phyloP scores from a whole-genome alignment of 208 protist genomes.

The Crithidia fasciculata region DNA sequence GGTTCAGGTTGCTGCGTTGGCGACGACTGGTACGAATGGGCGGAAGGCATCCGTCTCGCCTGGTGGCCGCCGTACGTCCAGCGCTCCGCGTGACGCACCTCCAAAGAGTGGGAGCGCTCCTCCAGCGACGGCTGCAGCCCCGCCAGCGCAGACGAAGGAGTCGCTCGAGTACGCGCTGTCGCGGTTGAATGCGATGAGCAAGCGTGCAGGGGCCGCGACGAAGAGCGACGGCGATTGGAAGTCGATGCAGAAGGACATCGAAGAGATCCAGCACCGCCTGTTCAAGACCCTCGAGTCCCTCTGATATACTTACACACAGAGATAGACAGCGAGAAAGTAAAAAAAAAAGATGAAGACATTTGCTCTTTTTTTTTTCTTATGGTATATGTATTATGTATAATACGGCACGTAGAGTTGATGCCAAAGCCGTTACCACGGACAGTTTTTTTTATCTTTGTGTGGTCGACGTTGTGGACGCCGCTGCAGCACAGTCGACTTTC shows the following conservation, averaged over 20 bases:
- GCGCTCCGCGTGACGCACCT: neutral
- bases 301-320: neutral
- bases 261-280: constrained; percentile 52
- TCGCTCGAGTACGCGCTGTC: constrained; percentile 57
- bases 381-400: no score
- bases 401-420: no score
- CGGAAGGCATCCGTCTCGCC: constrained; percentile 1
- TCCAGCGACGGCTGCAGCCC: constrained; percentile 1
- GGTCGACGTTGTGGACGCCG: neutral
- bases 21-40: neutral
- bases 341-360: neutral
- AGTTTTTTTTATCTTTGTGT: constrained; percentile 1
- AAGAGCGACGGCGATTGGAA: constrained; percentile 26
- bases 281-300: constrained; percentile 36
- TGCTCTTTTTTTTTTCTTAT: constrained; percentile 17
- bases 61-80: constrained; percentile 11
- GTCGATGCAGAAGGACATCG: constrained; percentile 48
- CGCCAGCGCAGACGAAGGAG: constrained; percentile 31
- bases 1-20: no score
- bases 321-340: no score
- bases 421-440: neutral
- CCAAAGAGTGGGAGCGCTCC: neutral
- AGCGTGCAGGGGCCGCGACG: constrained; percentile 21
- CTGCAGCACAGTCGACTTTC: no score
- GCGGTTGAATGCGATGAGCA: constrained; percentile 59